Conservation (phyloP, 169 alveolate species). For the Plasmodium coatneyi region DNA sequence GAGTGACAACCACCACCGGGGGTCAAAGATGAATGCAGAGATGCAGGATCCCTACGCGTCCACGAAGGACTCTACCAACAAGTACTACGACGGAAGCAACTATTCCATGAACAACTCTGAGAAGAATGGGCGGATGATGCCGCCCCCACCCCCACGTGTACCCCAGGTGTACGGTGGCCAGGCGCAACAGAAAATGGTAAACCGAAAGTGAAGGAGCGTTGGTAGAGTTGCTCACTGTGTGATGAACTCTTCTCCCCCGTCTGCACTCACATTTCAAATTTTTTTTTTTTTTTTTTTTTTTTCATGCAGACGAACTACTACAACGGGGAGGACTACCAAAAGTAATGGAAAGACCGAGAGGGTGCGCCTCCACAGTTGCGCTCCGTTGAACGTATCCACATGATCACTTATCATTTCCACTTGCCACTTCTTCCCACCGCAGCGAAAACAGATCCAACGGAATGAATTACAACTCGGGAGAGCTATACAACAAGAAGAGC, state of each 20-base stretch:
- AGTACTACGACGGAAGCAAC: constrained; percentile 17
- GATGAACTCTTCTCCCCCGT: not conserved
- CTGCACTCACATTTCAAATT: not conserved
- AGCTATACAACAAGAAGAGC: constrained; percentile 32
- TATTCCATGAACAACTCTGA: constrained; percentile 5
- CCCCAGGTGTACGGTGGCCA: constrained; percentile 5
- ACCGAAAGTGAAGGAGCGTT: not conserved
- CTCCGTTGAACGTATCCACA: not conserved
- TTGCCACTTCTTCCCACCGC: not conserved
- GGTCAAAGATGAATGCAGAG: constrained; percentile 30
- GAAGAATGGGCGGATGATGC: constrained; percentile 30
- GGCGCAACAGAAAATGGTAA: constrained; percentile 20
- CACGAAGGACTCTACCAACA: constrained; percentile 23
- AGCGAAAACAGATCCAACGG: not conserved
- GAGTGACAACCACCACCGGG: constrained; percentile 9
- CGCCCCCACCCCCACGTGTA: constrained; percentile 54
- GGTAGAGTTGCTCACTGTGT: not conserved
- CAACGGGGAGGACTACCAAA: constrained; percentile 6
- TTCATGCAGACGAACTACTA: not conserved
- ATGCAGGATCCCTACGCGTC: constrained; percentile 72
- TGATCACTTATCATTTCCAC: not conserved
- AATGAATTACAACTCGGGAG: constrained; percentile 9
- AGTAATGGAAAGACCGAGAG: not conserved
- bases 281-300: not conserved
- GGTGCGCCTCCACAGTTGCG: not conserved